Evolutionary conservation across 305 asterid species (phyloP).

Genomic region (Galium porrigens): DNA sequence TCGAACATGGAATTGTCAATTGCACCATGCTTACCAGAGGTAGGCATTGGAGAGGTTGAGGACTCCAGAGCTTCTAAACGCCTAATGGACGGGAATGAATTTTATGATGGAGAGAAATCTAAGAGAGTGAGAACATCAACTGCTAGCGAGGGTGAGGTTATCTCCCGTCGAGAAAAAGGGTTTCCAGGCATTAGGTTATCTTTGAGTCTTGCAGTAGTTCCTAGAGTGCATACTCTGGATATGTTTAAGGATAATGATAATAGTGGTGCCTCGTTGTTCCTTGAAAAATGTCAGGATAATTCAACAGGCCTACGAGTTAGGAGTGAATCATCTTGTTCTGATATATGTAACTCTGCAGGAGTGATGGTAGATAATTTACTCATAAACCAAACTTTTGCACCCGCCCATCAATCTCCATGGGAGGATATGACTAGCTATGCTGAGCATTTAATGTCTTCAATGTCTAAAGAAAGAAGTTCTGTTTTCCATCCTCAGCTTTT

Average conservation of each 20-base stretch:
- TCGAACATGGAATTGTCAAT: slow-evolving; percentile 56
- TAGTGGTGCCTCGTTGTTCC: slow-evolving; percentile 16
- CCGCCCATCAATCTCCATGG: slow-evolving; percentile 51
- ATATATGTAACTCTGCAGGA: slow-evolving; percentile 24
- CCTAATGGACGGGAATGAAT: slow-evolving; percentile 31
- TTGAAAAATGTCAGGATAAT: slow-evolving; percentile 23
- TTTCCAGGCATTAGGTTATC: slow-evolving; percentile 71
- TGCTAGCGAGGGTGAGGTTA: slow-evolving; percentile 58
- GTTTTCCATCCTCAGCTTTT: slow-evolving; percentile 38
- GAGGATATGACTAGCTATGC: slow-evolving; percentile 63
- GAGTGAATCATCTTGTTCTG: slow-evolving; percentile 21
- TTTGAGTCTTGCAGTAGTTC: slow-evolving; percentile 40
- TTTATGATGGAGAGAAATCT: slow-evolving; percentile 32
- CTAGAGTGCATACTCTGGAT: slow-evolving; percentile 42
- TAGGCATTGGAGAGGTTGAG: slow-evolving; percentile 91
- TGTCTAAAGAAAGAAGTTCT: slow-evolving; percentile 26
- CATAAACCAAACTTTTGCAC: slow-evolving; percentile 21
- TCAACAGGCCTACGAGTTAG: slow-evolving; percentile 10
- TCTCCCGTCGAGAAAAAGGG: slow-evolving; percentile 75
- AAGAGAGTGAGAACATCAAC: slow-evolving; percentile 42
- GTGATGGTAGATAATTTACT: slow-evolving; percentile 29
- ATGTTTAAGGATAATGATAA: slow-evolving; percentile 28
- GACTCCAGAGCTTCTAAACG: slow-evolving; percentile 64
- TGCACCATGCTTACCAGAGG: slow-evolving; percentile 57
- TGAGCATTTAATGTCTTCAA: slow-evolving; percentile 32